phyloP scores from a whole-genome alignment of 495 filamentous ascomycete species.

The Xylaria bambusicola region DNA sequence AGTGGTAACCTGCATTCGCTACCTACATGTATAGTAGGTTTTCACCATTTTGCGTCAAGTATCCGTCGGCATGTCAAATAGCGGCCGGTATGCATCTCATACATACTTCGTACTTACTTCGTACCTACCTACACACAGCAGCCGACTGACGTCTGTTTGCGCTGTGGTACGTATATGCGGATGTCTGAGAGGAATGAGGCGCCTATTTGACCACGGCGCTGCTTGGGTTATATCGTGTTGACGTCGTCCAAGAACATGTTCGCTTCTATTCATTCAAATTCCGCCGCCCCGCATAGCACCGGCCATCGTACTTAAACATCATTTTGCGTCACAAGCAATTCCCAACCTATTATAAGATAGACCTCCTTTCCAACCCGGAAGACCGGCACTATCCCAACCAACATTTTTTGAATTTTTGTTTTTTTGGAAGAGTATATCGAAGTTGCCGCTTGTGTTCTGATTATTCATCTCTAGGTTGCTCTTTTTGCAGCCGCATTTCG shows the following conservation, averaged over 20 bases:
- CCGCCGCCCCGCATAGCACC: too few species aligned
- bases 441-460: too few species aligned
- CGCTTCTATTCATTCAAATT: too few species aligned
- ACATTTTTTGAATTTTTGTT: too few species aligned
- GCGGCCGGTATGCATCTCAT: slow-evolving; percentile 16
- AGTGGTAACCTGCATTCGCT: slow-evolving; percentile 5
- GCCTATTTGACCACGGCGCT: background rate
- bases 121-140: too few species aligned
- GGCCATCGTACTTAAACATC: too few species aligned
- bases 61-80: slow-evolving; percentile 10
- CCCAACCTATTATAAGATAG: background rate
- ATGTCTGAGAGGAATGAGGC: background rate
- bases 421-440: too few species aligned
- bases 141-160: background rate
- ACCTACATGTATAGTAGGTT: too few species aligned
- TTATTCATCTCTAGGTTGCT: too few species aligned
- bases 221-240: background rate
- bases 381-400: background rate
- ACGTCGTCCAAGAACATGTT: background rate
- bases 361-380: background rate
- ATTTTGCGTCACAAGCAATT: too few species aligned
- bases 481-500: too few species aligned
- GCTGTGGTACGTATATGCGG: background rate
- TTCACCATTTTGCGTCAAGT: slow-evolving; percentile 14
- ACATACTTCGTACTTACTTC: background rate